These are phyloP conservation scores for Suzukiozyma palmioleophila DNA, from an alignment of 1,139 yeast genomes.

Conservation along the genomic window DNA sequence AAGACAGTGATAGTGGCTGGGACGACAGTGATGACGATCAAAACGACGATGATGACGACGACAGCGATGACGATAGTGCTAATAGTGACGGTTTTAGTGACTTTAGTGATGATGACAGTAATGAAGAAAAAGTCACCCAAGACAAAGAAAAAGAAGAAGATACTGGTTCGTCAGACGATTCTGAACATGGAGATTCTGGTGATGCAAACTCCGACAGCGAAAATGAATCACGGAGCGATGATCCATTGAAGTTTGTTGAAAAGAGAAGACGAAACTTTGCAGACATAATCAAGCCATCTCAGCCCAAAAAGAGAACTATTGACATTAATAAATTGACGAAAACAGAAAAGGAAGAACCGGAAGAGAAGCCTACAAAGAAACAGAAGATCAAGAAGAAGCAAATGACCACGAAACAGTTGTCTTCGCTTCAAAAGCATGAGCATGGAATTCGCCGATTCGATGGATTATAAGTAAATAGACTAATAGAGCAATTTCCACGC, in stretches of 20 bases:
- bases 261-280: conserved; percentile 10
- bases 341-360: conserved; percentile 14
- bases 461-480: conserved; percentile 34
- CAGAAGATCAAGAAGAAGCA: conserved; percentile 29
- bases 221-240: conserved; percentile 14
- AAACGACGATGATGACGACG: conserved; percentile 10
- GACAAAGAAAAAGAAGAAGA: neutral
- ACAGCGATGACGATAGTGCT: conserved; percentile 2
- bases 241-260: conserved; percentile 9
- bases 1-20: conserved; percentile 16
- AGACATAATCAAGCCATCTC: conserved; percentile 6
- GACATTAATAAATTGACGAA: conserved; percentile 17
- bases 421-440: conserved; percentile 49
- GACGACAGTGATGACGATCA: conserved; percentile 6
- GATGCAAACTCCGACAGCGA: conserved; percentile 15
- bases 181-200: conserved; percentile 13
- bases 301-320: conserved; percentile 15
- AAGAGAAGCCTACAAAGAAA: conserved; percentile 19
- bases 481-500: neutral
- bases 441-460: conserved; percentile 69
- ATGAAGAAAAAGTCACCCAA: neutral
- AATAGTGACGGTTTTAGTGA: neutral
- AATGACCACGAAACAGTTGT: conserved; percentile 41
- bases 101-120: neutral
- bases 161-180: neutral